Evolutionary conservation across 495 filamentous ascomycete species (phyloP), one percentile per base, ranked within the genome.

Genomic region (Aspergillus indologenus): DNA sequence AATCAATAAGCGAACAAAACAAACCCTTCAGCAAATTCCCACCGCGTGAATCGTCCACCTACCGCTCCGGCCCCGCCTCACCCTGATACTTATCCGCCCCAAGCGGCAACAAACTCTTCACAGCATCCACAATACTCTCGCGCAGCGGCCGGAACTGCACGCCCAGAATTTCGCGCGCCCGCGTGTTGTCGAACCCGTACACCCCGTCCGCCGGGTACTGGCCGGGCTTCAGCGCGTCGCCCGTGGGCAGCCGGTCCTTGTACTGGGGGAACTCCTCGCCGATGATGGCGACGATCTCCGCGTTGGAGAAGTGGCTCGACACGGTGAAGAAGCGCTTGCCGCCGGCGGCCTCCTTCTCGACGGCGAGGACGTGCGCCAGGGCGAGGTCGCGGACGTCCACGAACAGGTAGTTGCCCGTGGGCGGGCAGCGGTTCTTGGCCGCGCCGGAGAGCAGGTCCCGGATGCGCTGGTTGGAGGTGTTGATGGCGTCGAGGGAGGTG

Each of bases 241-340:
- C 76, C 0, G 57, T 64, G n/a, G 79, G 84, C 56, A 85, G 65
- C 53, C 76, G 63, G 23, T 78, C 75, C 51, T 68, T 68, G 60
- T 79, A 80, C 54, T 89, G 75, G 0, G 84, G 83, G 61, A 87
- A 85, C 56, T 81, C 68, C 64, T 84, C 81, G 19, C 68, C 66
- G 52, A 89, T 78, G 50, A 85, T 75, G 22, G 85, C 73, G 2
- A 64, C 74, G 53, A 87, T 81, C 47, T 82, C 74, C 64, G 79
- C 78, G 61, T 85, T 82, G 22, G 70, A 77, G 64, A 84, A 82
- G 45, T 79, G 73, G 12, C 85, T 80, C 5, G 75, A 75, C 0
- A 80, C 72, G 20, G 80, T 61, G 72, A 90, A 83, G 70, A 85
- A 88, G 31, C 86, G 75, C 68, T 88, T 83, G 40, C 78, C 78